Conservation (phyloP, 2,329 filamentous ascomycete species). For the Fusarium nelsonii region DNA sequence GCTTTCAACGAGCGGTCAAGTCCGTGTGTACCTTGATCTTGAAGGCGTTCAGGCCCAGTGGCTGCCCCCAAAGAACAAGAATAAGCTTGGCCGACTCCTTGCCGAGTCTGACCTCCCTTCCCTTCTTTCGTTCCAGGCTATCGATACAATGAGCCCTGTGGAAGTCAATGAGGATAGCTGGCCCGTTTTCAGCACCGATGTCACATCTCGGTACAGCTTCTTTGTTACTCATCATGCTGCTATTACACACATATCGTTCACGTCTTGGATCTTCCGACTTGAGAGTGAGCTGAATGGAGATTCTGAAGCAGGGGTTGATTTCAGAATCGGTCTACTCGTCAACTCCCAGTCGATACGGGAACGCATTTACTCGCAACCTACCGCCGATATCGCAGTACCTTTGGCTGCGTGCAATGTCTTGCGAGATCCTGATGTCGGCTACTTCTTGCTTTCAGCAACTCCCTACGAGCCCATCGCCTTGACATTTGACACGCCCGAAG, state of each 20-base stretch:
- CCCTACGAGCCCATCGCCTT: conserved; percentile 69
- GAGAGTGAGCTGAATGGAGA: conserved; percentile 70
- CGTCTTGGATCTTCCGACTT: conserved; percentile 73
- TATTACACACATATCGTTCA: conserved; percentile 70
- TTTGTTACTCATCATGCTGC: conserved; percentile 72
- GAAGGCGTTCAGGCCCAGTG: conserved; percentile 75
- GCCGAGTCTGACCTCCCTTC: conserved; percentile 58
- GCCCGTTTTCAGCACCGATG: conserved; percentile 73
- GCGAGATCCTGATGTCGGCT: conserved; percentile 72
- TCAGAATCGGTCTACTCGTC: conserved; percentile 70
- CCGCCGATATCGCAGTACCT: conserved; percentile 60
- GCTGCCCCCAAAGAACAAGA: conserved; percentile 69
- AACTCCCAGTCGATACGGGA: conserved; percentile 70
- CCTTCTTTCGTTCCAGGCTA: conserved; percentile 71
- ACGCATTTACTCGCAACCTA: conserved; percentile 67
- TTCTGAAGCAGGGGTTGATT: conserved; percentile 69
- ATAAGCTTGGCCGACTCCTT: conserved; percentile 57
- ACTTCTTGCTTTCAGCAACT: conserved; percentile 71
- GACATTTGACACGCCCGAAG: conserved; percentile 70
- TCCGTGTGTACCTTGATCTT: conserved; percentile 71
- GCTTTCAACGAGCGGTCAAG: conserved; percentile 70
- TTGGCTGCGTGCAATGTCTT: conserved; percentile 67
- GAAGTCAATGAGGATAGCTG: conserved; percentile 70
- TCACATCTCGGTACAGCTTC: conserved; percentile 72
- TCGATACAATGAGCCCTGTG: conserved; percentile 68